A percentile compares a stretch with the other conserved stretches of the same genome.
Evolutionary conservation across 2,329 filamentous ascomycete genomes (phyloP).

Genomic region (Colletotrichum salicis): DNA sequence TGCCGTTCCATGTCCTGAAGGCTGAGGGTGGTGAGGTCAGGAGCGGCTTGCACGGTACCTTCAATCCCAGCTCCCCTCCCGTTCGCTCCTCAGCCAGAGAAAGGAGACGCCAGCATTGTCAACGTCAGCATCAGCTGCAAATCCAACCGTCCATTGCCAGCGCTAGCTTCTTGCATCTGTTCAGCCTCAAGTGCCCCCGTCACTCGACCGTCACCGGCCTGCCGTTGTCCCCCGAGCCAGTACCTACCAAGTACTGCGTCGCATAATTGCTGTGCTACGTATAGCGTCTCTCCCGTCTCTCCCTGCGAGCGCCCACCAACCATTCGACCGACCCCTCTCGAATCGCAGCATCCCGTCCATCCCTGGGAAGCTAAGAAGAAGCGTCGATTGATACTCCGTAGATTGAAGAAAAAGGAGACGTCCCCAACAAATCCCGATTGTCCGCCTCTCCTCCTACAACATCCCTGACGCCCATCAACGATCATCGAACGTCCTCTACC

Average conservation of each 20-base stretch:
- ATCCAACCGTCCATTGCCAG: neutral
- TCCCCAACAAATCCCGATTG: neutral
- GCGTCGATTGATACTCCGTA: neutral
- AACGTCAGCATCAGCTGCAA: constrained; percentile 5
- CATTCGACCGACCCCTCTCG: neutral
- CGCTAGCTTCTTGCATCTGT: neutral
- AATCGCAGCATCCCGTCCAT: neutral
- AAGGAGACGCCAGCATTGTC: neutral
- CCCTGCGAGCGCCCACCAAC: neutral
- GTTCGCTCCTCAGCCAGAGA: neutral
- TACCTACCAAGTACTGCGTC: neutral
- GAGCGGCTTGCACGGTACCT: neutral
- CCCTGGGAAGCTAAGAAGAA: neutral
- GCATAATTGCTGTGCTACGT: neutral
- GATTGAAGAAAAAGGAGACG: neutral
- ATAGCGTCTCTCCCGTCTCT: neutral
- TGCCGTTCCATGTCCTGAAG: neutral
- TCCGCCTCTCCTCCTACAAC: neutral
- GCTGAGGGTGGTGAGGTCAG: neutral
- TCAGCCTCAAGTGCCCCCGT: neutral
- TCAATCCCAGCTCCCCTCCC: neutral
- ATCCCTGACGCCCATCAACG: neutral
- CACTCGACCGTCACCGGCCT: neutral
- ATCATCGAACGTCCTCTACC: neutral
- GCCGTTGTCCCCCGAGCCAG: neutral